Conservation (phyloP, 2,329 filamentous ascomycete genomes). For the Ascochyta koolunga region DNA sequence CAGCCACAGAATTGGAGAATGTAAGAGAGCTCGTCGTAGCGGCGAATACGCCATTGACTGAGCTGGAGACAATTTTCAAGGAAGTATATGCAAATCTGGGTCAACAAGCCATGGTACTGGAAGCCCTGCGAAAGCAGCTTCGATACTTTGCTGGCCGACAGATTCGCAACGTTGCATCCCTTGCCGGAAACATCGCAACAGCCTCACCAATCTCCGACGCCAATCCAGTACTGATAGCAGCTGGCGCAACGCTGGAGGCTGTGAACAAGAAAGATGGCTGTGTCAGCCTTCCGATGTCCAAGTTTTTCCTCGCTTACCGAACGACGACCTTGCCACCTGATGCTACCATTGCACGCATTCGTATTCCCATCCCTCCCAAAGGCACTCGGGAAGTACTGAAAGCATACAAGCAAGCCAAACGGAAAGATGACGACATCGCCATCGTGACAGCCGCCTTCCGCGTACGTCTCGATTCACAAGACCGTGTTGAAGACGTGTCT, state of each 20-base stretch:
- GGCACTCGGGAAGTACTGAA: slow-evolving; percentile 78
- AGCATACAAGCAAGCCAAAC: slow-evolving; percentile 93
- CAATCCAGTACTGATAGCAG: slow-evolving; percentile 88
- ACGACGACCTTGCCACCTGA: slow-evolving; percentile 79
- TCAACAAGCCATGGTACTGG: slow-evolving; percentile 43
- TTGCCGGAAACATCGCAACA: slow-evolving; percentile 89
- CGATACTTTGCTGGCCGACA: slow-evolving; percentile 93
- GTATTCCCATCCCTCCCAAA: slow-evolving; percentile 72
- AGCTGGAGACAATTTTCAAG: slow-evolving; percentile 82
- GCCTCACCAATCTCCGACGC: slow-evolving; percentile 95
- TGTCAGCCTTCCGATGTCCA: slow-evolving; percentile 71
- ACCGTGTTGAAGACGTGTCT: slow-evolving; percentile 73
- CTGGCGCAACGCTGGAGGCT: slow-evolving; percentile 78
- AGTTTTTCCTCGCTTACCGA: slow-evolving; percentile 90
- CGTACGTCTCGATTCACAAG: slow-evolving; percentile 70
- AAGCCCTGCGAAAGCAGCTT: slow-evolving; percentile 87
- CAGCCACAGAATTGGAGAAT: slow-evolving; percentile 34
- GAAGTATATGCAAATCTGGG: slow-evolving; percentile 64
- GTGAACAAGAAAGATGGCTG: slow-evolving; percentile 69
- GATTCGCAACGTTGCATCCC: slow-evolving; percentile 93
- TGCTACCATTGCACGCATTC: slow-evolving; percentile 80
- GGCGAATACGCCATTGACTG: slow-evolving; percentile 88
- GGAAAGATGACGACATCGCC: slow-evolving; percentile 96
- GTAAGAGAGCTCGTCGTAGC: slow-evolving; percentile 71
- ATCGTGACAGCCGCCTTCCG: slow-evolving; percentile 89